These are phyloP conservation scores for Tothia fuscella DNA, from an alignment of 2,329 filamentous ascomycete genomes.

Conservation along the genomic window DNA sequence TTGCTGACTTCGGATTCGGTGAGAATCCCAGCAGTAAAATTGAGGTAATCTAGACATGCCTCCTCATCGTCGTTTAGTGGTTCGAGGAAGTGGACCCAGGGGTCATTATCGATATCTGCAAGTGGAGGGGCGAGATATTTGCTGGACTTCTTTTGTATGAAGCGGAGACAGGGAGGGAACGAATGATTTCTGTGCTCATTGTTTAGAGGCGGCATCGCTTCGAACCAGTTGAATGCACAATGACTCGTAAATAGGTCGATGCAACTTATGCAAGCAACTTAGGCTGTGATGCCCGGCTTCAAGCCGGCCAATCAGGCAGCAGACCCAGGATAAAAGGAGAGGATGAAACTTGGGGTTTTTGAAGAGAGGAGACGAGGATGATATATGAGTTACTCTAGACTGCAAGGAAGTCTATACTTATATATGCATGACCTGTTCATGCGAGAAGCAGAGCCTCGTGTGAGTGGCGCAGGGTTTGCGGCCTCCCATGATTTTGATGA, in stretches of 20 bases:
- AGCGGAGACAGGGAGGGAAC: constrained; percentile 3
- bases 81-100: constrained; percentile 5
- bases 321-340: not conserved
- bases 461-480: not conserved
- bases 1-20: constrained; percentile 1
- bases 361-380: not conserved
- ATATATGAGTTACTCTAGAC: not conserved
- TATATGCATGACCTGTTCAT: constrained; percentile 8
- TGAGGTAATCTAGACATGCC: not conserved
- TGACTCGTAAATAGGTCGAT: not conserved
- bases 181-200: constrained; percentile 8
- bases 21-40: constrained; percentile 7
- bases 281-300: not conserved
- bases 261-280: not conserved
- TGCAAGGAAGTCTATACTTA: not conserved
- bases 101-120: constrained; percentile 6
- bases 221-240: not conserved
- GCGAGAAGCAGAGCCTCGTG: constrained; percentile 1
- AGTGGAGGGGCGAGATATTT: constrained; percentile 3
- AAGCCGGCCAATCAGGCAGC: constrained; percentile 1
- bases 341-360: not conserved
- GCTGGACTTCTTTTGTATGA: constrained; percentile 1
- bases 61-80: constrained; percentile 4
- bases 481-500: too few relatives aligned
- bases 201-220: constrained; percentile 5